These are phyloP conservation scores for Marasmius fiardii DNA, from an alignment of 1,284 basidiomycete species.

Conservation along the genomic window DNA sequence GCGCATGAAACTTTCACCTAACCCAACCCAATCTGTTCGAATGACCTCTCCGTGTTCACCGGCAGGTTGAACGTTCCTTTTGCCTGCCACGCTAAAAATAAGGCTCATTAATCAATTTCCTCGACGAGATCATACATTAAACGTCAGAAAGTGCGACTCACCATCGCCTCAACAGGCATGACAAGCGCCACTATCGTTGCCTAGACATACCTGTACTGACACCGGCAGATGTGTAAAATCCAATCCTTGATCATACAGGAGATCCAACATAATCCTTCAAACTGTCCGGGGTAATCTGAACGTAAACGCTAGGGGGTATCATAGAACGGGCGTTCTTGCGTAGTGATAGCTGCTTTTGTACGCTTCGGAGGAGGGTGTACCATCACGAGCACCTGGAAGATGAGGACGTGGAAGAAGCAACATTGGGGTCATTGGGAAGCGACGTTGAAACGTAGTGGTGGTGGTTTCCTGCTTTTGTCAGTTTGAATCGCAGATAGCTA, in stretches of 20 bases:
- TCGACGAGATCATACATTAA: too few species aligned
- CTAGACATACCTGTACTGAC: conserved; percentile 93
- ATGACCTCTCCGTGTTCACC: conserved; percentile 99
- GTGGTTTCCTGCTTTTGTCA: conserved; percentile 7
- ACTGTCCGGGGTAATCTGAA: conserved; percentile 83
- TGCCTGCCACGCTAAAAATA: conserved; percentile 80
- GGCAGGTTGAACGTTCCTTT: conserved; percentile 86
- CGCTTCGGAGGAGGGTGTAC: neutral
- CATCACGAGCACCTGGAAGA: conserved; percentile 7
- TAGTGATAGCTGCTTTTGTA: conserved; percentile 58
- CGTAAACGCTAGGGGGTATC: conserved; percentile 78
- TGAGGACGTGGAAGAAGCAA: conserved; percentile 10
- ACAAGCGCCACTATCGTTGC: conserved; percentile 95
- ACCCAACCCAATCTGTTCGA: conserved; percentile 85
- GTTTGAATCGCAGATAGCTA: too few species aligned
- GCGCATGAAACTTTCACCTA: conserved; percentile 93
- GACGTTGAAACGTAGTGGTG: conserved; percentile 40
- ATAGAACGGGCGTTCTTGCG: conserved; percentile 79
- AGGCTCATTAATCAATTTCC: neutral
- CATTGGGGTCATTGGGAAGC: conserved; percentile 14
- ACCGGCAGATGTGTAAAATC: conserved; percentile 90
- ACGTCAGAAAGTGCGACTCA: too few species aligned
- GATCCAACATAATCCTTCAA: conserved; percentile 97
- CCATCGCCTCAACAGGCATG: conserved; percentile 95
- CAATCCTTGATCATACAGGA: conserved; percentile 92